Conservation (phyloP, 2,329 filamentous ascomycete species). For the Diaporthe velutina region DNA sequence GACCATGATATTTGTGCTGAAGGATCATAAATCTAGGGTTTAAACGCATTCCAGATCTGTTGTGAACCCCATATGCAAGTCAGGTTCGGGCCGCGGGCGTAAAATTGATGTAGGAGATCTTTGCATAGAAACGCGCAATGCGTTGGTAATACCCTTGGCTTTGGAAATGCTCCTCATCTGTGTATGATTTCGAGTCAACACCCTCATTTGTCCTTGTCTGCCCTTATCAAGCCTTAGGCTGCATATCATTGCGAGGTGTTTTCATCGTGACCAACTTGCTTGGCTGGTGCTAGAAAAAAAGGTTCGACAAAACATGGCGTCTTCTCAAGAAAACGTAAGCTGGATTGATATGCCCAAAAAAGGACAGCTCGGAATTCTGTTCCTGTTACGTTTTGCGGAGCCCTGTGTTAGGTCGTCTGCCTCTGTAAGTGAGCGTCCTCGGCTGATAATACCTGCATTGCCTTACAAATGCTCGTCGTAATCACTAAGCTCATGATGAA, state of each 20-base stretch:
- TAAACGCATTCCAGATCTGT: neutral
- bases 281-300: neutral
- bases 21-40: neutral
- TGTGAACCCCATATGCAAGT: neutral
- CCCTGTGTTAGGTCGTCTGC: slow-evolving; percentile 22
- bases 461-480: neutral
- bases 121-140: neutral
- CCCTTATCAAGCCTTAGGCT: neutral
- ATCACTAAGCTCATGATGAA: slow-evolving; percentile 8
- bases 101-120: neutral
- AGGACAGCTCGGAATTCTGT: slow-evolving; percentile 1
- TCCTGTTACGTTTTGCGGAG: slow-evolving; percentile 18
- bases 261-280: neutral
- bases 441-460: neutral
- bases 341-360: slow-evolving; percentile 21
- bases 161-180: neutral
- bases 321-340: neutral
- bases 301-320: neutral
- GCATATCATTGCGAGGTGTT: neutral
- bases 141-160: neutral
- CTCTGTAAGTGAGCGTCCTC: slow-evolving; percentile 7
- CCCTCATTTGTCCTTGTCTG: neutral
- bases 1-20: neutral
- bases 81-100: neutral
- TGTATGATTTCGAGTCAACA: neutral